Percentiles rank a stretch among this genome's conserved stretches.
phyloP scores from a whole-genome alignment of 1,284 basidiomycete genomes.

The Rhodotorula sp. region DNA sequence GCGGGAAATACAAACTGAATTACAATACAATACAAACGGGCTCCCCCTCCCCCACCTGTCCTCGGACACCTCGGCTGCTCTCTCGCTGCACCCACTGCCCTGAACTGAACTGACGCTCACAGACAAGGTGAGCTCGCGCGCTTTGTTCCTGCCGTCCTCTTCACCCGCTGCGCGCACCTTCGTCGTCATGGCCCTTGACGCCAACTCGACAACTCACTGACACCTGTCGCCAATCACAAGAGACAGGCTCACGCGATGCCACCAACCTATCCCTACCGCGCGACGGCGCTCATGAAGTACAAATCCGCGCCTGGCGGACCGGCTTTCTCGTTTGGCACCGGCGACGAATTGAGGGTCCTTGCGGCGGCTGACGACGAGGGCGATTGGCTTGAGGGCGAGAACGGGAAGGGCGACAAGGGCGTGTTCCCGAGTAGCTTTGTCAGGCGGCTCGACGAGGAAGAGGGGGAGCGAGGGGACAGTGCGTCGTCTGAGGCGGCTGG shows the following conservation, averaged over 20 bases:
- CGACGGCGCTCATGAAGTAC: conserved; percentile 35
- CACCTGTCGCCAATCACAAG: not conserved
- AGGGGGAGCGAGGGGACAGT: conserved; percentile 43
- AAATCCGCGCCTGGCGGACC: conserved; percentile 31
- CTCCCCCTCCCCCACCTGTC: too few relatives aligned
- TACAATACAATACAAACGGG: too few relatives aligned
- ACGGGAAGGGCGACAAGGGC: conserved; percentile 44
- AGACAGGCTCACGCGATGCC: not conserved
- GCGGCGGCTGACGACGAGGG: conserved; percentile 48
- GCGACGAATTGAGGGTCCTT: conserved; percentile 46
- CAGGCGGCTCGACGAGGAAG: conserved; percentile 53
- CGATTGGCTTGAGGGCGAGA: conserved; percentile 49
- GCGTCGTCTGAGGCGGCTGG: conserved; percentile 51
- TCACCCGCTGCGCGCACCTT: not conserved
- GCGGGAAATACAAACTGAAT: too few relatives aligned
- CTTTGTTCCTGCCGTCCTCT: too few relatives aligned
- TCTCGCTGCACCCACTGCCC: too few relatives aligned
- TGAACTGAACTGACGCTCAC: not conserved
- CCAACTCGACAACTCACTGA: not conserved
- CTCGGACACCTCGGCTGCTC: too few relatives aligned
- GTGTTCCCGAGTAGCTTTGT: conserved; percentile 49
- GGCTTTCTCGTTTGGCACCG: conserved; percentile 46
- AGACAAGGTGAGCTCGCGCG: not conserved
- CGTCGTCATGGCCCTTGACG: not conserved
- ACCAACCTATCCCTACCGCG: conserved; percentile 30